phyloP scores from a whole-genome alignment of 1,284 basidiomycete species.

The Pseudozyma pruni region DNA sequence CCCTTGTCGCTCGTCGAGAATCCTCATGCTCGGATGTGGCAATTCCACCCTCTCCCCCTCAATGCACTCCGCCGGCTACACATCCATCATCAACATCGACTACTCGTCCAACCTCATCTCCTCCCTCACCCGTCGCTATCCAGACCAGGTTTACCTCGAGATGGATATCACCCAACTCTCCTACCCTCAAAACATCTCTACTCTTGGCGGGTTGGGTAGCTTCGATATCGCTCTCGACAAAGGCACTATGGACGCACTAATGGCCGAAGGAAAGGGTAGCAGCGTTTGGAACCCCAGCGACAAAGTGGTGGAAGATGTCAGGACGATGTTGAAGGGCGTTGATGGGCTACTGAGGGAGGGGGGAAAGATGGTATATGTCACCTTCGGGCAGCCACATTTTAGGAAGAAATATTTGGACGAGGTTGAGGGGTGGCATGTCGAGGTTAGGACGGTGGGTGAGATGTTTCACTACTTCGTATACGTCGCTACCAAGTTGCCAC shows the following conservation, averaged over 20 bases:
- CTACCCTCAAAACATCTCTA: constrained; percentile 10
- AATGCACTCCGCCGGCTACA: constrained; percentile 57
- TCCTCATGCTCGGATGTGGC: constrained; percentile 65
- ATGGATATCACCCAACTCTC: constrained; percentile 62
- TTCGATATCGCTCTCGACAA: constrained; percentile 65
- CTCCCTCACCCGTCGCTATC: constrained; percentile 45
- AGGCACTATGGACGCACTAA: constrained; percentile 65
- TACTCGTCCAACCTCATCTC: constrained; percentile 54
- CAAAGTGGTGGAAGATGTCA: constrained; percentile 44
- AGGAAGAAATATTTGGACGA: constrained; percentile 47
- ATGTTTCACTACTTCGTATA: constrained; percentile 65
- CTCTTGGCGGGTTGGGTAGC: constrained; percentile 37
- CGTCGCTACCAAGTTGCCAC: constrained; percentile 36
- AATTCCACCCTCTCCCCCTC: constrained; percentile 57
- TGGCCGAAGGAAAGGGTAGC: constrained; percentile 56
- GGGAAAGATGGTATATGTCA: constrained; percentile 61
- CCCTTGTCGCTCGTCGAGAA: constrained; percentile 34
- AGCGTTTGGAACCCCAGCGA: constrained; percentile 56
- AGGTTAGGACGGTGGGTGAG: constrained; percentile 53
- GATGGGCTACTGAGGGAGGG: constrained; percentile 49
- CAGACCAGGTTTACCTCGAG: constrained; percentile 47
- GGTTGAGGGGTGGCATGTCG: constrained; percentile 47
- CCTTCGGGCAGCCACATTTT: constrained; percentile 65
- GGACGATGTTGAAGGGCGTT: constrained; percentile 56
- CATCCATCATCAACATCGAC: constrained; percentile 55